Evolutionary conservation across 345 rosid species (phyloP), one percentile per base, ranked within the genome.

Genomic region (Alliaria petiolata): DNA sequence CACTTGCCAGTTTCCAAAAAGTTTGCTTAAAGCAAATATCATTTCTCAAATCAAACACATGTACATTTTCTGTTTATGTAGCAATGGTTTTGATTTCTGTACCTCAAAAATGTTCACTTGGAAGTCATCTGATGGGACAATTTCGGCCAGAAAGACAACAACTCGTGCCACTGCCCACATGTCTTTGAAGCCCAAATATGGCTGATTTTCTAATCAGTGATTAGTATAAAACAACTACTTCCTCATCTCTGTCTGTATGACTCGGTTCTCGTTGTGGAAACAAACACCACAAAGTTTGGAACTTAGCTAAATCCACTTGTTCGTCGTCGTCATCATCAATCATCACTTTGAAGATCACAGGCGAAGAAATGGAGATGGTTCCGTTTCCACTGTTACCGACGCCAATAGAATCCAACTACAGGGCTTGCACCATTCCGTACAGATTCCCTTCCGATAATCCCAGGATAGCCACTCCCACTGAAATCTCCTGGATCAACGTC

Each of bases 401-500:
- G 50, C 96, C 97, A 30, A 84, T 86, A 58, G 93, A 91, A 63
- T 72, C 89, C 1, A 92, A 76, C 65, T 91, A 89, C 87, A 83
- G 84, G 54, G 88, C 89, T 6, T 89, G 89, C 84, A 88, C 96
- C 36, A 89, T 95, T 64, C 98, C 99, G 15, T 91, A 86, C 80
- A 78, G 96, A 66, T 87, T 91, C 79, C 98, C 96, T 12, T 88
- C 79, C 35, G 98, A 95, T 78, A 81, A 89, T 75, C 92, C 87
- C 13, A 78, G 71, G 70, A 88, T 65, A 53, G 75, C 96, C 9
- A 95, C 99, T 15, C 91, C 87, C 9, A 87, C 89, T n/a, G 98
- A 92, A 85, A 75, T 85, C 77, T 81, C 93, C 16, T 95, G 99
- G 99, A 81, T 95, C 80, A 79, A 92, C 36, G 86, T 92, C 85